Percentiles rank a stretch among this genome's conserved stretches.
Conservation (phyloP, 202 grass and related monocot genomes). For the Schoenoplectus tabernaemontani region DNA sequence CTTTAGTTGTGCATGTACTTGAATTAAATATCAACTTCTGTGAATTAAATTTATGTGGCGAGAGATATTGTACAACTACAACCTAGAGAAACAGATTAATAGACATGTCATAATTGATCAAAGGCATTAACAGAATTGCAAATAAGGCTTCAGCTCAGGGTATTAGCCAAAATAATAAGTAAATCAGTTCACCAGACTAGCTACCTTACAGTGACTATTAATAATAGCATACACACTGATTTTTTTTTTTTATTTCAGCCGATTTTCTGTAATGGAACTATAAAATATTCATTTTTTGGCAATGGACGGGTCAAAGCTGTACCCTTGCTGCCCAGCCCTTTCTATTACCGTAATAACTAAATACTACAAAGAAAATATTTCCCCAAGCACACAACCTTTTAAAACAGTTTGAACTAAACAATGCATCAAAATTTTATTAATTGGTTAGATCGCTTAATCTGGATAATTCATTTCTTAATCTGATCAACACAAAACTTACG, state of each 20-base stretch:
- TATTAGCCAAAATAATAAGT: neutral
- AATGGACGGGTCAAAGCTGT: neutral
- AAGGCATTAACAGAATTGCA: neutral
- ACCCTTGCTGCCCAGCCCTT: too few relatives aligned
- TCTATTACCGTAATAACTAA: neutral
- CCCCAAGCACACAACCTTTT: neutral
- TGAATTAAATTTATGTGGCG: neutral
- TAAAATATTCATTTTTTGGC: neutral
- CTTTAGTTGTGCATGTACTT: neutral
- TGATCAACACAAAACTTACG: neutral
- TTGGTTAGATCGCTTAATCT: neutral
- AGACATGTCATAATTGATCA: neutral
- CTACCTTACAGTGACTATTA: neutral
- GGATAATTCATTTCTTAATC: neutral
- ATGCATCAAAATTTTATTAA: neutral
- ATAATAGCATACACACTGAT: neutral
- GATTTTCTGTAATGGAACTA: neutral
- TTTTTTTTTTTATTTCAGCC: neutral
- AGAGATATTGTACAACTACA: neutral
- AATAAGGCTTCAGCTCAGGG: neutral
- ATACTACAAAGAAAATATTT: neutral
- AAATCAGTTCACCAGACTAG: neutral
- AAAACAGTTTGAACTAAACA: neutral
- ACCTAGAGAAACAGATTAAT: neutral
- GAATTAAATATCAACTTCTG: neutral